These are phyloP conservation scores for Pythium aquatile DNA, from an alignment of 352 stramenopile genomes.

Conservation along the genomic window DNA sequence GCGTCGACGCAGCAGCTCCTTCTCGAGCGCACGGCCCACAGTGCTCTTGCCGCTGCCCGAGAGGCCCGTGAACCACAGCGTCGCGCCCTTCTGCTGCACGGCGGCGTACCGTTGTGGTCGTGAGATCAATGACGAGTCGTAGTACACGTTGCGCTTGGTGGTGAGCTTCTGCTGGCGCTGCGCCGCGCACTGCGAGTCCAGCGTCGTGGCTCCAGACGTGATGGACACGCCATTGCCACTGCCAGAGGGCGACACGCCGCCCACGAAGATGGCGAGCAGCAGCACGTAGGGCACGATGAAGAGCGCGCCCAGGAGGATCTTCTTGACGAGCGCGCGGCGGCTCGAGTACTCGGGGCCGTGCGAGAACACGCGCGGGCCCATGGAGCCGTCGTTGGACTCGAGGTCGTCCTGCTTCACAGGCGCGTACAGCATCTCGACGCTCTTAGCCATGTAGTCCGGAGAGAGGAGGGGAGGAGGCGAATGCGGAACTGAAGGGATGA, in stretches of 20 bases:
- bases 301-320: slow-evolving; percentile 47
- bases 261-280: slow-evolving; percentile 52
- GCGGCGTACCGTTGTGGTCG: slow-evolving; percentile 65
- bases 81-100: slow-evolving; percentile 95
- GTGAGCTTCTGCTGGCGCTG: slow-evolving; percentile 67
- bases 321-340: slow-evolving; percentile 51
- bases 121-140: slow-evolving; percentile 73
- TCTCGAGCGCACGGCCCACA: slow-evolving; percentile 95
- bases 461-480: not conserved
- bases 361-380: slow-evolving; percentile 43
- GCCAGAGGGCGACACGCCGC: slow-evolving; percentile 9
- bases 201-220: slow-evolving; percentile 29
- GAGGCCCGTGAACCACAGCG: slow-evolving; percentile 98
- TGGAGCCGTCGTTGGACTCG: slow-evolving; percentile 43
- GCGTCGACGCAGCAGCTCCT: slow-evolving; percentile 91
- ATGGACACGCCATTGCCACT: not conserved
- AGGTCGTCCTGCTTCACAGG: slow-evolving; percentile 69
- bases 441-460: slow-evolving; percentile 13
- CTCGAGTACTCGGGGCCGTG: slow-evolving; percentile 43
- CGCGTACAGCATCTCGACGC: slow-evolving; percentile 55
- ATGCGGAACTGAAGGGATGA: slow-evolving; percentile 3
- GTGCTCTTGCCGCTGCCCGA: slow-evolving; percentile 98
- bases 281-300: slow-evolving; percentile 65
- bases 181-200: slow-evolving; percentile 46
- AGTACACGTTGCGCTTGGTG: slow-evolving; percentile 81